These are phyloP conservation scores for Sporisorium sorghi DNA, from an alignment of 1,284 basidiomycete species.

Conservation along the genomic window DNA sequence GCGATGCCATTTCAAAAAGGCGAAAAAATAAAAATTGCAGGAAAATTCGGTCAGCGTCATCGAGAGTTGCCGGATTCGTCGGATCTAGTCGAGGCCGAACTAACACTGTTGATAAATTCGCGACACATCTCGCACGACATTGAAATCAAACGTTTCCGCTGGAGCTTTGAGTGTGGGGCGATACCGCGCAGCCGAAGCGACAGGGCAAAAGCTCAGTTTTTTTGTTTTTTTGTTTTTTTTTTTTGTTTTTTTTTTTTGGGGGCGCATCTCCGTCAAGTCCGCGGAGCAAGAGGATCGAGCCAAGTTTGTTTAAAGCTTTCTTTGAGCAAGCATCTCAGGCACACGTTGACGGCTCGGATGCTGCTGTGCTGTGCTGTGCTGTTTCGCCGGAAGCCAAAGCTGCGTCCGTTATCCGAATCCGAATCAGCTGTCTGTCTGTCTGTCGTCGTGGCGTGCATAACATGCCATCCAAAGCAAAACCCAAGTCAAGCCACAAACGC, in stretches of 20 bases:
- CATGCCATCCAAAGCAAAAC: too few relatives aligned
- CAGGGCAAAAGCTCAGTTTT: constrained; percentile 12
- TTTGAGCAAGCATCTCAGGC: neutral
- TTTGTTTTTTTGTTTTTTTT: neutral
- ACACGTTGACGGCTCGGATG: neutral
- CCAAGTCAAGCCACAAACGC: neutral
- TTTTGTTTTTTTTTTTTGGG: neutral
- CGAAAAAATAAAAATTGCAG: too few relatives aligned
- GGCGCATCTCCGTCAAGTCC: constrained; percentile 16
- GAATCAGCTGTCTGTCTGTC: too few relatives aligned
- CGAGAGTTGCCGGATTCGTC: constrained; percentile 23
- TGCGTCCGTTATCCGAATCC: too few relatives aligned
- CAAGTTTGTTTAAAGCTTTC: neutral
- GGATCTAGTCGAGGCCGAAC: constrained; percentile 7
- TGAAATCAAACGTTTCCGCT: neutral
- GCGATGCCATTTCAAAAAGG: too few relatives aligned
- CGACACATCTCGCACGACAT: neutral
- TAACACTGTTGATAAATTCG: neutral
- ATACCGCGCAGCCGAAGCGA: neutral
- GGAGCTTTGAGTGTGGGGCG: neutral
- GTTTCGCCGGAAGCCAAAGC: too few relatives aligned
- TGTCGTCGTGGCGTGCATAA: too few relatives aligned
- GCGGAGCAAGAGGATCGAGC: constrained; percentile 11
- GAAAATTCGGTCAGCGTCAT: constrained; percentile 30
- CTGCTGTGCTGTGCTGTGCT: too few relatives aligned